A percentile compares a stretch with the other conserved stretches of the same genome.
Evolutionary conservation across 2,329 filamentous ascomycete genomes (phyloP).

Genomic region (Mariannaea sp.): DNA sequence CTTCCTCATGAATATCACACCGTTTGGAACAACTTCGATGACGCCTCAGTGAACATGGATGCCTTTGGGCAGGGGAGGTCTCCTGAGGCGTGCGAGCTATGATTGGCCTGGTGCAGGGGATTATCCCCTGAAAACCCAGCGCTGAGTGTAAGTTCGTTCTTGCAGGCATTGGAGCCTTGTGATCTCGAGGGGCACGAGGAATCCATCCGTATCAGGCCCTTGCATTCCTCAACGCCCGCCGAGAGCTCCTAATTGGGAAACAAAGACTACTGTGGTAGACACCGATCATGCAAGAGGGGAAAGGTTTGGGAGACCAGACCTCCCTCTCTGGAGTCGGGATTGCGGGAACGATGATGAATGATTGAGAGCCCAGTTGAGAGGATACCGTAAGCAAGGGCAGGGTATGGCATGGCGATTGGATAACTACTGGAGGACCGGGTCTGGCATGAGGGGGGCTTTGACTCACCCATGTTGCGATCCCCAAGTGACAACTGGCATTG

Average conservation of each 20-base stretch:
- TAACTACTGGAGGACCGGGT: background rate
- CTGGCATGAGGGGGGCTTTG: constrained; percentile 1
- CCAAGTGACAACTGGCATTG: constrained; percentile 22
- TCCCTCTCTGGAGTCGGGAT: too few species aligned
- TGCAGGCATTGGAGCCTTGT: constrained; percentile 14
- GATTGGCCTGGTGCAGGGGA: constrained; percentile 28
- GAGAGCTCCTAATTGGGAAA: constrained; percentile 27
- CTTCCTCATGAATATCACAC: constrained; percentile 26
- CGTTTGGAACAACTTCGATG: constrained; percentile 34
- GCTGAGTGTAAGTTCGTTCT: constrained; percentile 18
- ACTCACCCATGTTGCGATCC: constrained; percentile 15
- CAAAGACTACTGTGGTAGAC: too few species aligned
- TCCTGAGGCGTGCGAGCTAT: constrained; percentile 29
- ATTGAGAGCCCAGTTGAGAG: constrained; percentile 12
- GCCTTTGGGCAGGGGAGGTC: constrained; percentile 27
- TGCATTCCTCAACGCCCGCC: constrained; percentile 32
- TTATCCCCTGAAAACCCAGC: constrained; percentile 16
- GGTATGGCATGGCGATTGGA: background rate
- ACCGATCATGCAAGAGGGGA: too few species aligned
- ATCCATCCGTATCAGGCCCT: constrained; percentile 5
- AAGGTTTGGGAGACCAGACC: too few species aligned
- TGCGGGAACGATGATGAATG: constrained; percentile 4
- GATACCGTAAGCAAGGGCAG: constrained; percentile 10
- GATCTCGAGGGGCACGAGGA: constrained; percentile 3
- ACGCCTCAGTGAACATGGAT: constrained; percentile 16